phyloP scores from a whole-genome alignment of 805 yeast genomes.

The Lipomyces oligophaga region DNA sequence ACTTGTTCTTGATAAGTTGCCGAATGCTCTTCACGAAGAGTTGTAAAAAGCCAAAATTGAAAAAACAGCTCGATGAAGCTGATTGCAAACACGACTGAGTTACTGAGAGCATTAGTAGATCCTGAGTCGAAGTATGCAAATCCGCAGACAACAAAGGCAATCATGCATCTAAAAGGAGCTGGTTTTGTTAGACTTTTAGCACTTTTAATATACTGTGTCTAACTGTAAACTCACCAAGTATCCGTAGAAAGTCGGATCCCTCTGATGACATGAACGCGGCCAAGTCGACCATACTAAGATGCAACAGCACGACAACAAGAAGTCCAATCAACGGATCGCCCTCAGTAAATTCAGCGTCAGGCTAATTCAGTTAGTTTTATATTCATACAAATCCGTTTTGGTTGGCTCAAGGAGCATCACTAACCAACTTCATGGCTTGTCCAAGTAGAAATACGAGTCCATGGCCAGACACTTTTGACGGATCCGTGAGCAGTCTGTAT shows the following conservation, averaged over 20 bases:
- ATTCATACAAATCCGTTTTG: background rate
- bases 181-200: background rate
- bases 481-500: conserved; percentile 24
- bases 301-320: conserved; percentile 16
- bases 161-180: conserved; percentile 29
- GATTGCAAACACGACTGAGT: conserved; percentile 24
- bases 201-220: background rate
- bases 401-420: background rate
- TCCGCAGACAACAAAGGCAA: conserved; percentile 22
- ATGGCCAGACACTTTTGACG: conserved; percentile 21
- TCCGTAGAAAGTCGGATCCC: conserved; percentile 13
- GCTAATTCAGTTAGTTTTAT: conserved; percentile 7
- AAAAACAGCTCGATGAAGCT: conserved; percentile 26
- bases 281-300: conserved; percentile 21
- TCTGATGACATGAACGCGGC: conserved; percentile 11
- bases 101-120: conserved; percentile 18
- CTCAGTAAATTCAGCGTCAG: conserved; percentile 20
- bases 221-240: conserved; percentile 14
- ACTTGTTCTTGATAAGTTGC: too few species aligned
- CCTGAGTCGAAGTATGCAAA: conserved; percentile 22
- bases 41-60: conserved; percentile 27
- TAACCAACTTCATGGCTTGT: conserved; percentile 25
- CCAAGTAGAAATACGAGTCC: conserved; percentile 26
- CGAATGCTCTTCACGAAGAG: conserved; percentile 27
- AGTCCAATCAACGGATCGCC: conserved; percentile 26